Base-by-base conservation (phyloP, 1,284 basidiomycete species). In the Ganoderma lingzhi region DNA sequence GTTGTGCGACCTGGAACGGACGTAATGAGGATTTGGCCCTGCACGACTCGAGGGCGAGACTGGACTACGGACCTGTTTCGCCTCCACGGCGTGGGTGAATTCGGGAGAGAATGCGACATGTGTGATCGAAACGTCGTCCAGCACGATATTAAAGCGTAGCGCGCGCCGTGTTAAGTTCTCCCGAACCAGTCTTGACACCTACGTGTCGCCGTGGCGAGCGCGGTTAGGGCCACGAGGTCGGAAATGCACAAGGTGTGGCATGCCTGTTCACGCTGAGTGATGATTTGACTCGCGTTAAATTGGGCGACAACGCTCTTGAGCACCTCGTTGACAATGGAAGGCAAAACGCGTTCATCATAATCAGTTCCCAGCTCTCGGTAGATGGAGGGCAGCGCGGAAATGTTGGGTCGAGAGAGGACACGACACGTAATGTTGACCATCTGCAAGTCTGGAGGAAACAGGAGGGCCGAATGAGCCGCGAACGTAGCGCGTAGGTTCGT, bases 351-450 rank as follows among this genome's bases (percentile, higher is more conserved):
- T 84, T 99, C 98, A 82, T 99, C 98, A 80, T 97, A 99, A 82
- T 99, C 98, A 73, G 90, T 89, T 19, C 98, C 98, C 58, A 99
- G 90, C 80, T 99, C 96, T 70, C 96, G 93, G 84, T 93, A 99
- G 78, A 99, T 99, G 51, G 88, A 91, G 19, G 98, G 95, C 23
- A 99, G 84, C 12, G 91, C 87, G 64, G 89, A 84, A 37, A 91
- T 87, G 39, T 90, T 89, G 10, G 98, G 98, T 74, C 96, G 88
- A 45, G 97, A 98, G 35, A 99, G 89, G 10, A 99, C 98, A 92
- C 98, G 96, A 82, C 96, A 98, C 66, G 97, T 99, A 79, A 99
- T 98, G 84, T 98, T 98, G 77, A 99, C 96, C 96, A 98, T 98
- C 84, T 98, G 96, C 71, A 98, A 81, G 84, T 98, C 96, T 95